Conservation (phyloP, 73 alveolate species). For the Paramecium sexaurelia region DNA sequence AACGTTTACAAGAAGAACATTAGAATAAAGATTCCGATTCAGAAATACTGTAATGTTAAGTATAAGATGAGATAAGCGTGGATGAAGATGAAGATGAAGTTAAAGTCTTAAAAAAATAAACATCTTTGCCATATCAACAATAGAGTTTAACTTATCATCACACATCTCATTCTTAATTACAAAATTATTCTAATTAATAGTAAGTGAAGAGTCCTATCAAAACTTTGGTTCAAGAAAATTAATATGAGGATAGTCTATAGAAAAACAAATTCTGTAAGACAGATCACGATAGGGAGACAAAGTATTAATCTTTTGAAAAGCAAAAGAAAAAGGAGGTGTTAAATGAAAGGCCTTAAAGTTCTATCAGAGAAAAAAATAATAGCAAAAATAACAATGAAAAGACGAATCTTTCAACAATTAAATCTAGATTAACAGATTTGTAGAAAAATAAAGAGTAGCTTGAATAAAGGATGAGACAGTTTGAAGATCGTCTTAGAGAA, state of each 20-base stretch:
- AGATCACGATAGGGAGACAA: background rate
- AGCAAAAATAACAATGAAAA: background rate
- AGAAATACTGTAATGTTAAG: background rate
- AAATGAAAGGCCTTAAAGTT: background rate
- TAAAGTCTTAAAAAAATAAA: background rate
- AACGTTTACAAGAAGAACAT: background rate
- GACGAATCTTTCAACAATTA: constrained; percentile 11
- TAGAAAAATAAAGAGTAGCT: constrained; percentile 15
- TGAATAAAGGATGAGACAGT: constrained; percentile 30
- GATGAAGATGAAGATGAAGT: background rate
- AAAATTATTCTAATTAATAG: background rate
- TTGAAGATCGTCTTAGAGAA: constrained; percentile 35
- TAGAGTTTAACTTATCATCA: background rate
- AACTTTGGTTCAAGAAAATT: background rate
- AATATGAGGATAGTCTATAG: constrained; percentile 50
- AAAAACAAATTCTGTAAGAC: background rate
- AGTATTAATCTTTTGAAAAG: constrained; percentile 17
- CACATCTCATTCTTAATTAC: constrained; percentile 8
- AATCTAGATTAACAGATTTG: constrained; percentile 34
- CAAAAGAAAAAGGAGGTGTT: background rate
- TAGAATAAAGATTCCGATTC: background rate
- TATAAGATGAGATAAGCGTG: background rate
- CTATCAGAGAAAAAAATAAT: background rate
- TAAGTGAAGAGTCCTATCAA: constrained; percentile 26
- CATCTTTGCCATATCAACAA: background rate